Conservation (phyloP, 768 basidiomycete genomes). For the Russula sp. region DNA sequence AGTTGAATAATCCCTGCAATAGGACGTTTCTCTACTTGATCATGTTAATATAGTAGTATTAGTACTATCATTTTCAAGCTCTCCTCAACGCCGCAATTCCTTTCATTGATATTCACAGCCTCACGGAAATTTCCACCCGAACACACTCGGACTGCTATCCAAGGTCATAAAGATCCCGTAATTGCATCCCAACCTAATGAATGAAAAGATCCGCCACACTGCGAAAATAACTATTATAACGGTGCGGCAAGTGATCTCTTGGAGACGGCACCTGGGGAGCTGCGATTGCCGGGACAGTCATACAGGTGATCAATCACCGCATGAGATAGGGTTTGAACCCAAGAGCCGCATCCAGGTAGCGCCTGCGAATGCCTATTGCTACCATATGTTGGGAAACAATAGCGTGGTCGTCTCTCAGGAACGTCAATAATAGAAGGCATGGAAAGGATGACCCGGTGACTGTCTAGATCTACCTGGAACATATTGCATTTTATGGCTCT, state of each 20-base stretch:
- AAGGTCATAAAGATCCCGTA: conserved; percentile 3
- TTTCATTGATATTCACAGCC: neutral
- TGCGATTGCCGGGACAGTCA: neutral
- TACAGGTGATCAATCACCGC: neutral
- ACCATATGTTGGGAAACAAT: neutral
- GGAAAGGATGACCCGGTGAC: neutral
- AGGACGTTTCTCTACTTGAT: neutral
- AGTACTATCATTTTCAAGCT: neutral
- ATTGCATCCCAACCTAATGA: neutral
- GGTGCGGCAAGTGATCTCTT: conserved; percentile 6
- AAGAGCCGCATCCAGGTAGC: neutral
- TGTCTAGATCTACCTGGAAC: neutral
- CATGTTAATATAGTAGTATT: neutral
- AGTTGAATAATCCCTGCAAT: neutral
- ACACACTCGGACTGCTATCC: neutral
- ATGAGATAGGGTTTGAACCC: neutral
- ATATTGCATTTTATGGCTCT: neutral
- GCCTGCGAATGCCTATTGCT: neutral
- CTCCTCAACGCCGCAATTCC: neutral
- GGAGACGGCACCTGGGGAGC: neutral
- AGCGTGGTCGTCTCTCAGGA: neutral
- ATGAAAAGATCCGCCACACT: conserved; percentile 5
- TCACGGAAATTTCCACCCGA: conserved; percentile 1
- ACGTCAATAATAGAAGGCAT: neutral
- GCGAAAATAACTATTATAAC: neutral